phyloP scores from a whole-genome alignment of 2,329 filamentous ascomycete genomes.

The Penicillium sp. region DNA sequence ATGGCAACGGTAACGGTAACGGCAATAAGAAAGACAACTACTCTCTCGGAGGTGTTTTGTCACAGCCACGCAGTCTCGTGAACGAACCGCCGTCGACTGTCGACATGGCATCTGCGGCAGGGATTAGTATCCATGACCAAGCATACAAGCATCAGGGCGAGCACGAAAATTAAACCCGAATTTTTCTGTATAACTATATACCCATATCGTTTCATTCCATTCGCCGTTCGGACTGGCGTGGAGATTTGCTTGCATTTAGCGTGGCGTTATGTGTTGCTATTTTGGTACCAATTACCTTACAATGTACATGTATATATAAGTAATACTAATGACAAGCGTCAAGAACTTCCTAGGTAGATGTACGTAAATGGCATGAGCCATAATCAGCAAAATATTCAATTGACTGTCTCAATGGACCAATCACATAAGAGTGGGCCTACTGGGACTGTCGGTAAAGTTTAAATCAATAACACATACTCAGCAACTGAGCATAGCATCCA shows the following conservation, averaged over 20 bases:
- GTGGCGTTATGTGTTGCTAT: not conserved
- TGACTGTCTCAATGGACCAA: no score
- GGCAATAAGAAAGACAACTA: slow-evolving; percentile 6
- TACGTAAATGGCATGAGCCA: no score
- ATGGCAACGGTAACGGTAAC: not conserved
- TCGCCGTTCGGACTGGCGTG: not conserved
- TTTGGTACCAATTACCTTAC: not conserved
- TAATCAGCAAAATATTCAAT: no score
- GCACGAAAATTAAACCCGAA: not conserved
- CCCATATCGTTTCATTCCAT: not conserved
- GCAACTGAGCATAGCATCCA: no score
- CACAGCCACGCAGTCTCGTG: slow-evolving; percentile 15
- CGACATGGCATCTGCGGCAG: not conserved
- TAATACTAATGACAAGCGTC: not conserved
- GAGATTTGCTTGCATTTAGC: not conserved
- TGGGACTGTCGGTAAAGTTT: no score
- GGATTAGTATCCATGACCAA: slow-evolving; percentile 7
- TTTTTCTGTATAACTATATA: not conserved
- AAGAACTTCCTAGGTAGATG: not conserved
- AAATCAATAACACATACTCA: no score
- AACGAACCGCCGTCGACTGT: slow-evolving; percentile 9
- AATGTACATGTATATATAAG: not conserved
- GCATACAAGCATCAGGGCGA: slow-evolving; percentile 8
- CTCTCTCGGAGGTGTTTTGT: slow-evolving; percentile 15
- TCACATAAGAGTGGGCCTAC: no score